Base-by-base conservation (phyloP, 495 filamentous ascomycete species). In the Lasiosphaeria ovina region DNA sequence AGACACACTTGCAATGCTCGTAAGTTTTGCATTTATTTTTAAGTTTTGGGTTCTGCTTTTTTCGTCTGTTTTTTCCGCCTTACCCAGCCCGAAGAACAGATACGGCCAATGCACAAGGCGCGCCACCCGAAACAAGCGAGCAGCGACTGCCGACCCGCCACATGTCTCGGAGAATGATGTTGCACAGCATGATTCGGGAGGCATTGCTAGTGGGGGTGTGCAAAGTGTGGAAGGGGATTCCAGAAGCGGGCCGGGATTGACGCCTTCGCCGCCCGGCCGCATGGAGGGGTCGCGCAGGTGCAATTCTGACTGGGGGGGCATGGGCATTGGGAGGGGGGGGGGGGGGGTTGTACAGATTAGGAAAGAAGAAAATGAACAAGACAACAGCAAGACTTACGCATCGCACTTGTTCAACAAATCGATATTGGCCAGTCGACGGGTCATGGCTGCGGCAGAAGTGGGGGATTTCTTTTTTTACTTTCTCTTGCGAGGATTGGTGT, bases 381-480 rank as follows among this genome's bases (percentile, higher is more conserved):
- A 42, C 8, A 47, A 45, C 12, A 47, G 16, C 11, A 5, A n/a
- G 44, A 69, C 74, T 70, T 72, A 89, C 87, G 74, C 81, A 77
- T 92, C 88, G 63, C 81, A 86, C 69, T 86, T 83, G 48, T 69
- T 69, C 47, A 75, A 63, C 44, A 79, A 55, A 40, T 77, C 76
- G 16, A 77, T 51, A 24, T 64, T 73, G 45, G 62, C 59, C 35
- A 68, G 49, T 32, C 60, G 57, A 31, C 24, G 24, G 4, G 64
- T 40, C 66, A 69, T 69, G 44, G 44, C 44, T 47, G 44, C 44
- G 44, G 38, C 24, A 8, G 44, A n/a, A 7, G 6, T 51, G 1
- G 10, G 3, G 12, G 51, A 24, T 54, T 54, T 5, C 3, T 32
- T 8, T 14, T 51, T 51, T 17, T 32, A 3, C n/a, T 59, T 59